These are phyloP conservation scores for Phialophora tarda DNA, from an alignment of 2,329 filamentous ascomycete genomes.

Conservation along the genomic window DNA sequence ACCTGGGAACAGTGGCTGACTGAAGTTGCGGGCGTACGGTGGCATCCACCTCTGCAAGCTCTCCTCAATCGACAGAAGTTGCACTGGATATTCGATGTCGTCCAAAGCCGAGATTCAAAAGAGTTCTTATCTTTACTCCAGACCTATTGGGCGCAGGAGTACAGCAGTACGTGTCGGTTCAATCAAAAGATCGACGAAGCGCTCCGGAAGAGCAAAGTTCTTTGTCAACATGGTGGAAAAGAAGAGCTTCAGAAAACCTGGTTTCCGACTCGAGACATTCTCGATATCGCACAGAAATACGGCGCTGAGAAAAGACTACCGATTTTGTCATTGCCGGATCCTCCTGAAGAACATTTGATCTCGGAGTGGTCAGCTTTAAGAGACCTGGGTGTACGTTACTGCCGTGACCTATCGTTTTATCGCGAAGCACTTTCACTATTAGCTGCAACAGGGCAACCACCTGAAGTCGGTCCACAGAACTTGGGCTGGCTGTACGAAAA, in stretches of 20 bases:
- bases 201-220: conserved; percentile 13
- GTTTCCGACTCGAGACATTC: conserved; percentile 23
- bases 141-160: conserved; percentile 21
- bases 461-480: neutral
- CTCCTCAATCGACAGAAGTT: conserved; percentile 11
- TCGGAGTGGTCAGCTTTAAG: conserved; percentile 25
- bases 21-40: conserved; percentile 27
- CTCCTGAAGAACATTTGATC: conserved; percentile 13
- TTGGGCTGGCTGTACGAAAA: conserved; percentile 19
- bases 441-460: conserved; percentile 9
- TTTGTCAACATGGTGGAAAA: conserved; percentile 12
- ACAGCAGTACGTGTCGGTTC: conserved; percentile 15
- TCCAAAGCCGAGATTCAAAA: conserved; percentile 12
- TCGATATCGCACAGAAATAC: conserved; percentile 17
- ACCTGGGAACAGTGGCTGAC: conserved; percentile 28
- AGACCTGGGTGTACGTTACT: conserved; percentile 19
- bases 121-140: conserved; percentile 24
- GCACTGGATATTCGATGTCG: conserved; percentile 25
- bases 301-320: conserved; percentile 21
- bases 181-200: conserved; percentile 13
- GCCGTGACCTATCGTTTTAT: conserved; percentile 21
- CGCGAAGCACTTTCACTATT: conserved; percentile 11
- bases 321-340: conserved; percentile 22
- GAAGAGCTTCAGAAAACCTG: conserved; percentile 24
- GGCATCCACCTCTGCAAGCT: conserved; percentile 27